phyloP scores from a whole-genome alignment of 805 yeast species.

The Metschnikowia lunata region DNA sequence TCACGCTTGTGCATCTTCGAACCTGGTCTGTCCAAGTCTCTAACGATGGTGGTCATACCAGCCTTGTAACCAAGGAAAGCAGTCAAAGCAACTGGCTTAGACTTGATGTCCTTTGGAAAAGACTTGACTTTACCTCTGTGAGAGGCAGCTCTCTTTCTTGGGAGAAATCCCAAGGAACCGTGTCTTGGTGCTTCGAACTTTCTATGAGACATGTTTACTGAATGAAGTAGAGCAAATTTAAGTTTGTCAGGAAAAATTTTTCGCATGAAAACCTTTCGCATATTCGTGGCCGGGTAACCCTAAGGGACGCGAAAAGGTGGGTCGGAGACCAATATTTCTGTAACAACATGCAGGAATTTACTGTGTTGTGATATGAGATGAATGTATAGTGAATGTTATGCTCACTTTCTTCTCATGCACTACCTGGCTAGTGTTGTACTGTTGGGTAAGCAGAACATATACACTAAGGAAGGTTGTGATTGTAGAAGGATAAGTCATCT shows the following conservation, averaged over 20 bases:
- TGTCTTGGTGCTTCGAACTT: slow-evolving; percentile 99
- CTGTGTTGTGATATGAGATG: no score
- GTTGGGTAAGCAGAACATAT: no score
- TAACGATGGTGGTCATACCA: slow-evolving; percentile 99
- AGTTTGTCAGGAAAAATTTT: slow-evolving; percentile 4
- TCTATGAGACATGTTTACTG: slow-evolving; percentile 90
- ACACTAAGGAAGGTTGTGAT: no score
- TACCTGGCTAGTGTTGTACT: no score
- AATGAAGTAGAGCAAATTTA: slow-evolving; percentile 25
- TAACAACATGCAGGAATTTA: no score
- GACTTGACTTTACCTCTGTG: slow-evolving; percentile 99
- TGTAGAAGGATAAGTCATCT: no score
- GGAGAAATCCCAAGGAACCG: slow-evolving; percentile 99
- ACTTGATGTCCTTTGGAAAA: slow-evolving; percentile 97
- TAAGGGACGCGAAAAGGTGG: neutral
- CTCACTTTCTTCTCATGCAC: no score
- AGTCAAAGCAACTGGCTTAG: slow-evolving; percentile 97
- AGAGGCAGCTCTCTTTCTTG: slow-evolving; percentile 99
- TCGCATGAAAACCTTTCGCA: slow-evolving; percentile 3
- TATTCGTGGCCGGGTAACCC: slow-evolving; percentile 7
- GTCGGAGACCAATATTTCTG: neutral
- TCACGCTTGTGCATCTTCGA: slow-evolving; percentile 99
- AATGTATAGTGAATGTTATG: no score
- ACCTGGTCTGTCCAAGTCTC: slow-evolving; percentile 99
- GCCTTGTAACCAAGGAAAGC: slow-evolving; percentile 99